These are phyloP conservation scores for Peniophora sp. DNA, from an alignment of 1,284 basidiomycete species.

Conservation along the genomic window DNA sequence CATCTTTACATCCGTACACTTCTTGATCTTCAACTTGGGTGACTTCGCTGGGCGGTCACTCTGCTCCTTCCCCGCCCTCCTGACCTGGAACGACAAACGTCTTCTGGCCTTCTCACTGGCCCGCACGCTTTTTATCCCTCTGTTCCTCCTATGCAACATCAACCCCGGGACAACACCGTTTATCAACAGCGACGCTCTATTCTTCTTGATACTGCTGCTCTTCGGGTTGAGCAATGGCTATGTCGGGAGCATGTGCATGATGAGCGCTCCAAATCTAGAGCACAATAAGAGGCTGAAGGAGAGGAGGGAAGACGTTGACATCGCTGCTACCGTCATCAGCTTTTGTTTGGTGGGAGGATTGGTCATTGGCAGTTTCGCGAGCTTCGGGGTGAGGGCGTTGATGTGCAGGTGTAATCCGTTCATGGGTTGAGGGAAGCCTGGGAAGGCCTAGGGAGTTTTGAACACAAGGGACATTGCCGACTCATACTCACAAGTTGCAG, in stretches of 20 bases:
- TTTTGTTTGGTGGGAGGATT: slow-evolving; percentile 78
- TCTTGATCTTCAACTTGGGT: slow-evolving; percentile 67
- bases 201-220: slow-evolving; percentile 62
- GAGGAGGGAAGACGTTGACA: slow-evolving; percentile 67
- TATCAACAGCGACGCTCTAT: slow-evolving; percentile 68
- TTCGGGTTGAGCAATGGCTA: slow-evolving; percentile 81
- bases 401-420: slow-evolving; percentile 74
- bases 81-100: slow-evolving; percentile 58
- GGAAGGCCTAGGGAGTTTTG: slow-evolving; percentile 4
- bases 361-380: slow-evolving; percentile 64
- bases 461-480: no score
- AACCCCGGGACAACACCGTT: slow-evolving; percentile 35
- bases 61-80: slow-evolving; percentile 57
- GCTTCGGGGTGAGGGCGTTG: slow-evolving; percentile 66
- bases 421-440: slow-evolving; percentile 6
- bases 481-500: no score
- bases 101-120: slow-evolving; percentile 58
- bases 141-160: slow-evolving; percentile 82
- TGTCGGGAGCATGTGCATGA: slow-evolving; percentile 60
- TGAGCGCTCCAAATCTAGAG: slow-evolving; percentile 63
- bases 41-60: slow-evolving; percentile 74
- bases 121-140: slow-evolving; percentile 73
- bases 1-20: slow-evolving; percentile 65
- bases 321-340: slow-evolving; percentile 73
- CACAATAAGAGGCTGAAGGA: slow-evolving; percentile 64